A percentile compares a stretch with the other conserved stretches of the same genome.
These are phyloP conservation scores for Begonia peltatifolia DNA, from an alignment of 306 rosid species.

Conservation along the genomic window DNA sequence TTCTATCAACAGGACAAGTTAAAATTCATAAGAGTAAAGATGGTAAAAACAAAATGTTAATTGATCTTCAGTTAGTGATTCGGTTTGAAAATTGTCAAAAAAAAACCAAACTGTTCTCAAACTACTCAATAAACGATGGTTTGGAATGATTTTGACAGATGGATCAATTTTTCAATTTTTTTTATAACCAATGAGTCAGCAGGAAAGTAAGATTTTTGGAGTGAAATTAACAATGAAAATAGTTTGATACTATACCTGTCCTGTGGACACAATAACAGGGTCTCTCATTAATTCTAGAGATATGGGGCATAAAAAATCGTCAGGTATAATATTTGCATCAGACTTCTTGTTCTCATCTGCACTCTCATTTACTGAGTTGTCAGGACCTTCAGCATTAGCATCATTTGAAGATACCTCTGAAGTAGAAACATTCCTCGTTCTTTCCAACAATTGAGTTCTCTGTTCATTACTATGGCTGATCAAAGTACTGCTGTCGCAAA, in stretches of 20 bases:
- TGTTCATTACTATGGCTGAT: constrained; percentile 21
- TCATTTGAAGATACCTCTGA: constrained; percentile 19
- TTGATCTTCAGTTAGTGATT: too few relatives aligned
- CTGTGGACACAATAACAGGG: constrained; percentile 96
- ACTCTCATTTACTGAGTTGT: constrained; percentile 21
- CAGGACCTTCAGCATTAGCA: constrained; percentile 24
- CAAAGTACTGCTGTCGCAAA: constrained; percentile 19
- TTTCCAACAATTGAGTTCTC: constrained; percentile 15
- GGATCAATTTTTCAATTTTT: too few relatives aligned
- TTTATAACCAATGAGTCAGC: too few relatives aligned
- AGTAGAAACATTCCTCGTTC: constrained; percentile 28
- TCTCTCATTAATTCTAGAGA: constrained; percentile 94
- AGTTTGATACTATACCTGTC: constrained; percentile 51
- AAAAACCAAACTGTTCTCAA: background rate
- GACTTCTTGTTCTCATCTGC: constrained; percentile 42
- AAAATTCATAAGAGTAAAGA: too few relatives aligned
- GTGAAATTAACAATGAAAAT: too few relatives aligned
- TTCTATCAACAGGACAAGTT: too few relatives aligned
- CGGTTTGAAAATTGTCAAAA: too few relatives aligned
- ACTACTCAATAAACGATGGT: background rate
- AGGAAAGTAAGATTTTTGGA: too few relatives aligned
- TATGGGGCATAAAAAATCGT: constrained; percentile 90
- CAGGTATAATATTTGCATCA: constrained; percentile 52
- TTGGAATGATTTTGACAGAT: too few relatives aligned
- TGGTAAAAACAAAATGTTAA: too few relatives aligned